Percentiles rank a stretch among this genome's conserved stretches.
Evolutionary conservation across 495 filamentous ascomycete species (phyloP).

Genomic region (Parachaetomium inaequale): DNA sequence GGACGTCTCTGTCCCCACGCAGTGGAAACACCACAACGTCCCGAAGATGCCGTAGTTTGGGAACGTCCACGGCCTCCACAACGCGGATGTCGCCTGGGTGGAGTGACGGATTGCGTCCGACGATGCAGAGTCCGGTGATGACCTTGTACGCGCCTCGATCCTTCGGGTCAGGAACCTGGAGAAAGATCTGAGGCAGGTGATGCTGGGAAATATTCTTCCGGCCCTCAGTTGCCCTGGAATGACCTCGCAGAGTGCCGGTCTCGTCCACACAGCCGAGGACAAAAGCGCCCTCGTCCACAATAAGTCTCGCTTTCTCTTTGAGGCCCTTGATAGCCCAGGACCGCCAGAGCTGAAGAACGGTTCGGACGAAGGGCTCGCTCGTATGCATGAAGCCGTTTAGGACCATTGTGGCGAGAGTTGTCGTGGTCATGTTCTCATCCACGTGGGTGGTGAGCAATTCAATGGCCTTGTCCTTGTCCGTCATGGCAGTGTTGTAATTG

Average conservation of each 20-base stretch:
- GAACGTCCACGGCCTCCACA: slow-evolving; percentile 76
- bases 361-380: slow-evolving; percentile 76
- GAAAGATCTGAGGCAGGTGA: slow-evolving; percentile 78
- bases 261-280: slow-evolving; percentile 90
- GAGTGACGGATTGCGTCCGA: slow-evolving; percentile 90
- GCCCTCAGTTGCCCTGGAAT: slow-evolving; percentile 34
- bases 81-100: slow-evolving; percentile 92
- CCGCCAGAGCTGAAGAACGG: slow-evolving; percentile 70
- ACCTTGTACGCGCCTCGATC: slow-evolving; percentile 54
- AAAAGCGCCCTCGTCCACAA: slow-evolving; percentile 77
- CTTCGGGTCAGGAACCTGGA: slow-evolving; percentile 64
- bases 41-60: slow-evolving; percentile 65
- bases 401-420: slow-evolving; percentile 70
- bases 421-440: slow-evolving; percentile 81
- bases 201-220: slow-evolving; percentile 37
- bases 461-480: slow-evolving; percentile 57
- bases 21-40: slow-evolving; percentile 86
- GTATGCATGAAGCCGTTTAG: slow-evolving; percentile 70
- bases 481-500: slow-evolving; percentile 65
- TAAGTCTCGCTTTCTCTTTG: slow-evolving; percentile 88
- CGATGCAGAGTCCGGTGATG: slow-evolving; percentile 73
- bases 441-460: slow-evolving; percentile 65
- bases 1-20: slow-evolving; percentile 76
- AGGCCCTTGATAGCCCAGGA: slow-evolving; percentile 79
- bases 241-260: slow-evolving; percentile 67